A percentile compares a stretch with the other conserved stretches of the same genome.
These are phyloP conservation scores for Taphrina pruni DNA, from an alignment of 1,139 yeast genomes.

Conservation along the genomic window DNA sequence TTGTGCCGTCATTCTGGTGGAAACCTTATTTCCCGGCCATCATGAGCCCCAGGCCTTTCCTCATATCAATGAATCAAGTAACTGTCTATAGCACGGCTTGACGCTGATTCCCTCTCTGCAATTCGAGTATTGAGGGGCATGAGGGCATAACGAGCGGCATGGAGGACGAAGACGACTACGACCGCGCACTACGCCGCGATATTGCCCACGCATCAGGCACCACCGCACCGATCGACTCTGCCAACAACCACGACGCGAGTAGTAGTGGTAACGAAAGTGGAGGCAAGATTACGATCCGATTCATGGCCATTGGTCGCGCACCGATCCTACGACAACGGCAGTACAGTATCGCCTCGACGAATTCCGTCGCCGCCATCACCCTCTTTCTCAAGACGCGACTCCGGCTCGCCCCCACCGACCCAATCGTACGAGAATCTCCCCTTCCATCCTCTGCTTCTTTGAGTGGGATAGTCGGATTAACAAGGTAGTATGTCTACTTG, in stretches of 20 bases:
- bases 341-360: constrained; percentile 52
- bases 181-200: background rate
- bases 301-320: constrained; percentile 55
- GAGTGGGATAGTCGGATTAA: background rate
- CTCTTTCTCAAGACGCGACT: constrained; percentile 53
- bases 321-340: constrained; percentile 52
- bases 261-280: too few species aligned
- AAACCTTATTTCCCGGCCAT: too few species aligned
- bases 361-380: constrained; percentile 53
- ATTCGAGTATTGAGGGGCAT: too few species aligned
- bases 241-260: too few species aligned
- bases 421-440: constrained; percentile 51
- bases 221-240: too few species aligned
- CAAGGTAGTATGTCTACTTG: constrained; percentile 49
- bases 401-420: constrained; percentile 48
- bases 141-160: too few species aligned
- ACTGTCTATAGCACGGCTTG: too few species aligned
- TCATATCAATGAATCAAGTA: too few species aligned
- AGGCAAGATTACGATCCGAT: constrained; percentile 48
- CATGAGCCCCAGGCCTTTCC: too few species aligned
- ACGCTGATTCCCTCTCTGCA: too few species aligned
- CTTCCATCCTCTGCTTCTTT: background rate
- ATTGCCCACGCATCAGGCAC: background rate
- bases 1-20: too few species aligned
- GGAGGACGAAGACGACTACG: background rate